Percentiles rank a stretch among this genome's conserved stretches.
Conservation (phyloP, 305 asterid species). For the Fraxinus angustifolia region DNA sequence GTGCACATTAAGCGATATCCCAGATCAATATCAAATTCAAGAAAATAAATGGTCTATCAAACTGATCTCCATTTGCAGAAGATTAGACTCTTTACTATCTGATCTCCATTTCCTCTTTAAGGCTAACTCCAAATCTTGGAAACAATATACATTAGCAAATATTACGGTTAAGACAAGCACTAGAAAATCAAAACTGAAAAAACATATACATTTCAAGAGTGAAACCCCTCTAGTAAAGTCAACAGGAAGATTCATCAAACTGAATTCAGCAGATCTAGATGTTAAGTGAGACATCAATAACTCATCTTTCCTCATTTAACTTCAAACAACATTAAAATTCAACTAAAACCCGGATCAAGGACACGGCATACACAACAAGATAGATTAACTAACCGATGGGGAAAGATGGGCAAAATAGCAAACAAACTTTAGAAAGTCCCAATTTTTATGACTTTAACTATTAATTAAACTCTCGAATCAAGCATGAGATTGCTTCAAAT, state of each 20-base stretch:
- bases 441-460: constrained; percentile 15
- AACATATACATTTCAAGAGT: not conserved
- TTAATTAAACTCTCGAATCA: constrained; percentile 21
- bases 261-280: constrained; percentile 29
- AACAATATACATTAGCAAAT: not conserved
- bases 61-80: constrained; percentile 1
- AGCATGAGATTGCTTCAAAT: constrained; percentile 22
- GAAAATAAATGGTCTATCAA: not conserved
- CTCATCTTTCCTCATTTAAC: constrained; percentile 19
- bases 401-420: constrained; percentile 15
- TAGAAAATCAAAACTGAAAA: not conserved
- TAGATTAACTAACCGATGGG: constrained; percentile 18
- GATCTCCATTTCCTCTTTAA: not conserved
- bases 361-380: constrained; percentile 4
- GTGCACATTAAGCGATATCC: not conserved
- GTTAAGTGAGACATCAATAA: constrained; percentile 16
- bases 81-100: not conserved
- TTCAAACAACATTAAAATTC: constrained; percentile 16
- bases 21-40: constrained; percentile 3
- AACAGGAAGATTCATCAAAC: not conserved
- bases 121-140: not conserved
- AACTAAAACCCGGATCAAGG: constrained; percentile 8
- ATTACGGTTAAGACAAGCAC: not conserved
- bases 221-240: not conserved
- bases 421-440: constrained; percentile 11